Evolutionary conservation across 176 grass and related monocot species (phyloP).

Genomic region (Dendrocalamus sinicus): DNA sequence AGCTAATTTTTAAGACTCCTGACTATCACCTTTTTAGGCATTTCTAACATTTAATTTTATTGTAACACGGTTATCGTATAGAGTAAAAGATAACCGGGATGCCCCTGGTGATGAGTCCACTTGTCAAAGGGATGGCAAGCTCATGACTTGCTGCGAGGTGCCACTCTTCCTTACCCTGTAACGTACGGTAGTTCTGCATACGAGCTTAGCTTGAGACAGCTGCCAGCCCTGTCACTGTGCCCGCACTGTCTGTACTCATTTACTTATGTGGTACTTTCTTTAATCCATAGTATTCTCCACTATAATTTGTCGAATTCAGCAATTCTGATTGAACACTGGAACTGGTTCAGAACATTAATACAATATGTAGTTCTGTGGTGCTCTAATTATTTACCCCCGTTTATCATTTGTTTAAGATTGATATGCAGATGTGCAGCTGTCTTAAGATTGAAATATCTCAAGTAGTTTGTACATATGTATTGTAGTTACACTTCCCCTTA

Average conservation of each 20-base stretch:
- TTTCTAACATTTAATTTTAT: constrained; percentile 51
- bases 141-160: constrained; percentile 19
- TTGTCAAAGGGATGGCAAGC: constrained; percentile 28
- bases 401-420: background rate
- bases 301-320: background rate
- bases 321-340: constrained; percentile 11
- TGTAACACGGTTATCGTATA: constrained; percentile 38
- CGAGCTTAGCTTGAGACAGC: constrained; percentile 33
- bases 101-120: background rate
- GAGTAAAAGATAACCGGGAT: constrained; percentile 29
- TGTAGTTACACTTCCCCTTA: background rate
- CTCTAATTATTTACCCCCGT: background rate
- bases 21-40: constrained; percentile 25
- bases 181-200: constrained; percentile 29
- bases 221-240: constrained; percentile 26
- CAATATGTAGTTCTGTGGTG: background rate
- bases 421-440: background rate
- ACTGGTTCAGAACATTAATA: background rate
- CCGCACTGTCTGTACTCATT: constrained; percentile 38
- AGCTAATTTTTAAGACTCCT: constrained; percentile 25
- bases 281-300: constrained; percentile 5
- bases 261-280: constrained; percentile 40
- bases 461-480: background rate
- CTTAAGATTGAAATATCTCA: background rate
- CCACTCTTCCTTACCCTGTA: constrained; percentile 17